Evolutionary conservation across 2,329 filamentous ascomycete species (phyloP), one percentile per base, ranked within the genome.

Genomic region (Metarhizium humberi): DNA sequence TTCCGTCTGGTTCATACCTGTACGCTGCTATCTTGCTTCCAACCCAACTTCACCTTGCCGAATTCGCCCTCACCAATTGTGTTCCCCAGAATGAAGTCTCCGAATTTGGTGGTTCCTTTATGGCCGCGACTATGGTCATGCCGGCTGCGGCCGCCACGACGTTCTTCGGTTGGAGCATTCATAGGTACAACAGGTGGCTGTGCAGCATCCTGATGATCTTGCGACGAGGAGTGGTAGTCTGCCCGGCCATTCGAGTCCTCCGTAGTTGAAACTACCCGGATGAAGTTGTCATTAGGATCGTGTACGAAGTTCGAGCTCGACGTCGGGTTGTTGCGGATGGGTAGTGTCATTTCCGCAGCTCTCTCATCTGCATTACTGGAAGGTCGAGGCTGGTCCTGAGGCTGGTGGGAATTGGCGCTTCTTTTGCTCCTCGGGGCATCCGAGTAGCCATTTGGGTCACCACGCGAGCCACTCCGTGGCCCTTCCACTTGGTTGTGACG

Each of bases 21-120:
- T 51, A 95, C 88, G 60, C 86, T 92, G 57, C 91, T 92, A 71
- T 95, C 92, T 69, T 90, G 88, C 72, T 96, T 97, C 94, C 94
- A 99, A 30, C 94, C 94, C 66, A 97, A 84, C 72, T 96, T 97
- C 64, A 99, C 94, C 70, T 99, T 99, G 61, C 94, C 94, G 69
- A 99, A 99, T 72, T 99, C 94, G 59, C 94, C 94, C 75, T 99
- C 94, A 51, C 94, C 94, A 51, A 99, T 86, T 2, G 92, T 97
- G 70, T 96, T 92, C 40, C 94, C 94, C 3, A 99, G 80, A 58
- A 95, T 90, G 71, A 97, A 99, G 60, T 96, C 91, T 57, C 92
- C 92, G 68, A 99, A 97, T 61, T 90, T 92, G 46, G 87, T 91
- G 10, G 67, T 74, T 84, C 75, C 67, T 52, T 95, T 96, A 63